Evolutionary conservation across 2,329 filamentous ascomycete genomes (phyloP), one percentile per base, ranked within the genome.

Genomic region (Aspergillus pseudoterreus): DNA sequence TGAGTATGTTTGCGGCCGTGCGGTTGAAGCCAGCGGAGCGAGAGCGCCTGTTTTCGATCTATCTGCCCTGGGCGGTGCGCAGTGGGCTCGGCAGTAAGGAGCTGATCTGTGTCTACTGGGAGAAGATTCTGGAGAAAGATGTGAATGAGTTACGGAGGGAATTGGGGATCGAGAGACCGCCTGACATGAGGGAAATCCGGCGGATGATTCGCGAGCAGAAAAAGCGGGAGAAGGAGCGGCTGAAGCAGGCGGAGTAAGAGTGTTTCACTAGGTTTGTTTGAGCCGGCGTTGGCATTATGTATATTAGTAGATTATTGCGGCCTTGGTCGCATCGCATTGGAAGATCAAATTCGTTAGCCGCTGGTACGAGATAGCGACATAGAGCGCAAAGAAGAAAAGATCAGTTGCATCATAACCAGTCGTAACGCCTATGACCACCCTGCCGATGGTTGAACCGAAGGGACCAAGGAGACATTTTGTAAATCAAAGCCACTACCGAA

Each of bases 61-160:
- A 96, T 71, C 75, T 92, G 47, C 94, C 94, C 1, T 99, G 94
- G 94, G 94, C 94, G 33, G 72, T 96, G 42, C 77, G 82, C 49
- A 97, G 95, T 69, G 94, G 94, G 12, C 70, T 90, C 57, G 75
- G 81, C 50, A 81, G 84, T 44, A 83, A 87, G 63, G 89, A 95
- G 65, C 78, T 97, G 32, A 92, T 99, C 59, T 96, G 96, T 70
- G 86, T 99, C 1, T 99, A 96, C 68, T 99, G 94, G 94, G 94
- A 99, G 73, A 90, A 97, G 76, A 82, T 92, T 74, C 73, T 99
- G 59, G 86, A 92, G 74, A 88, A 84, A 51, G 86, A 95, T 70
- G 89, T 95, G 22, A 80, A 83, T 47, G 88, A 86, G 58, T 67
- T 99, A 68, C 81, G 94, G 58, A 70, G 65, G 4, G 81, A 91